These are phyloP conservation scores for Hyaloscypha variabilis DNA, from an alignment of 495 filamentous ascomycete genomes.

Conservation along the genomic window DNA sequence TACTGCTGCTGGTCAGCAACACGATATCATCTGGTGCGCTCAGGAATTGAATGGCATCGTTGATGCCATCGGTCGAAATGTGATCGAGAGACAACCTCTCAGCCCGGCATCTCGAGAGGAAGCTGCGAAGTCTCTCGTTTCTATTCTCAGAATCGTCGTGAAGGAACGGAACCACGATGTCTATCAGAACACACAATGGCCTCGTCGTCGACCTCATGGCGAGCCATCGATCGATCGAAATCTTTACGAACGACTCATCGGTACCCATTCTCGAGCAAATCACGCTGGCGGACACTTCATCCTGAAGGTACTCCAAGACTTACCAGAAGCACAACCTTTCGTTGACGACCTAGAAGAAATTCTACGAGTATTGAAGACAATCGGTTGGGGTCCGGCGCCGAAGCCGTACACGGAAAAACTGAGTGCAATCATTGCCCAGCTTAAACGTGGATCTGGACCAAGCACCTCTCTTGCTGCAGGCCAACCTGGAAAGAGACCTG, in stretches of 20 bases:
- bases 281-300: conserved; percentile 26
- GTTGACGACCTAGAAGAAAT: conserved; percentile 32
- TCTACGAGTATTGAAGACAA: conserved; percentile 10
- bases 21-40: conserved; percentile 32
- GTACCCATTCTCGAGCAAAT: conserved; percentile 14
- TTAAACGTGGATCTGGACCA: conserved; percentile 18
- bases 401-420: conserved; percentile 25
- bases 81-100: conserved; percentile 22
- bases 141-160: conserved; percentile 30
- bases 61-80: conserved; percentile 22
- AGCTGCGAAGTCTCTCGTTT: conserved; percentile 25
- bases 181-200: conserved; percentile 21
- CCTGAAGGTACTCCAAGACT: conserved; percentile 27
- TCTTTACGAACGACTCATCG: conserved; percentile 32
- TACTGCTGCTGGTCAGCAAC: neutral
- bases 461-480: neutral
- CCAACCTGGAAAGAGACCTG: conserved; percentile 18
- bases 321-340: conserved; percentile 24
- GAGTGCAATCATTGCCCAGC: conserved; percentile 19
- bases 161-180: conserved; percentile 30
- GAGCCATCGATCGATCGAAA: conserved; percentile 30
- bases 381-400: conserved; percentile 29
- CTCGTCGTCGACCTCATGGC: conserved; percentile 23
- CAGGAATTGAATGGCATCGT: conserved; percentile 27
- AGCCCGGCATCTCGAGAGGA: conserved; percentile 22